Base-by-base conservation (phyloP, 2,329 filamentous ascomycete species). In the Trichoderma guizhouense region DNA sequence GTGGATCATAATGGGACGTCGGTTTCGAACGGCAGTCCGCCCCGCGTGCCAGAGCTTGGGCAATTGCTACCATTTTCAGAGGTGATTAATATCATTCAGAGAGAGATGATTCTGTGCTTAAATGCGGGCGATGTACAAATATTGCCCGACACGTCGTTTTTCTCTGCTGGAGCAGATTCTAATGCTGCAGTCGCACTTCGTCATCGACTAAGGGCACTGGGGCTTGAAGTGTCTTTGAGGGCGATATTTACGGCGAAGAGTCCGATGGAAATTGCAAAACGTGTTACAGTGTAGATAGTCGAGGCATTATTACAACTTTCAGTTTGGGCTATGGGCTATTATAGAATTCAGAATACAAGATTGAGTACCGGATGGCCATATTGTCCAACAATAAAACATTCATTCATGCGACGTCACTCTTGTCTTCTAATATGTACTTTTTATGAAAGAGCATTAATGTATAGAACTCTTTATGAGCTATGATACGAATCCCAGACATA, bases 81-180 rank as follows among this genome's bases (percentile, higher is more conserved):
- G 14, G 34, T 43, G 3, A 47, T 47, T 7, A 18, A 12, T 15
- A 47, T 51, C 11, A 21, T 64, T 21, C 36, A 30, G 39, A n/a
- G 26, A 11, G 61, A 64, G 18, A 64, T 64, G 61, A 26, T 2
- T 14, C 5, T 28, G 3, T 64, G 61, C 5, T 47, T 64, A 30
- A 7, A 15, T 21, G 3, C 1, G 15, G 2, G 3, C 7, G 34
- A 30, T 7, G 14, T 36, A n/a, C 24, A 67, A 11, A 26, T 72
- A 39, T 63, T 57, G 18, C 36, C 32, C n/a, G 15, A 34, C 15
- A 51, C 36, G 2, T 69, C 55, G 1, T 72, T 72, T 65, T 72
- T 72, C 24, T 69, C 64, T 15, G 36, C 28, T 47, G 70, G 70
- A 18, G 70, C 70, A 4, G 55, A 72, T 69, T 72, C 70, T 12